Percentiles rank a stretch among this genome's conserved stretches.
Evolutionary conservation across 2,329 filamentous ascomycete genomes (phyloP).

Genomic region (Neophaeococcomyces mojaviensis): DNA sequence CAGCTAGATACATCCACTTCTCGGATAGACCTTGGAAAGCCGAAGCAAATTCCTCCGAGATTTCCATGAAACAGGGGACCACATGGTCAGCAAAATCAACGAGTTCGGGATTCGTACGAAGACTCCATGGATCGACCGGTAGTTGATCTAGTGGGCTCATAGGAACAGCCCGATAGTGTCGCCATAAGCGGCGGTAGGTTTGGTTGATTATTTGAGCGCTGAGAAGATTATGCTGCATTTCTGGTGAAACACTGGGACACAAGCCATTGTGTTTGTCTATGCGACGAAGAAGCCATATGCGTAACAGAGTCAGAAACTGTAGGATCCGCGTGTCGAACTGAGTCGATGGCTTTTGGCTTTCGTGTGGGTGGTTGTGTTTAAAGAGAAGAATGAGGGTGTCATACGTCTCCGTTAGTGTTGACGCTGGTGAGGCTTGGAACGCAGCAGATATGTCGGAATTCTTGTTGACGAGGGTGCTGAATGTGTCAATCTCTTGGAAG

Average conservation of each 20-base stretch:
- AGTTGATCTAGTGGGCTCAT: neutral
- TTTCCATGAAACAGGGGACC: no score
- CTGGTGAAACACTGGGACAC: neutral
- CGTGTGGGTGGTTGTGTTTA: conserved; percentile 11
- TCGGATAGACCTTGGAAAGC: neutral
- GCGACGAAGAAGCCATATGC: conserved; percentile 1
- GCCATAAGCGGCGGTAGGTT: conserved; percentile 1
- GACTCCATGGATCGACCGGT: neutral
- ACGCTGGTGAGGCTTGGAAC: neutral
- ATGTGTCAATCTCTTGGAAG: neutral
- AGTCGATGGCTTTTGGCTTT: conserved; percentile 4
- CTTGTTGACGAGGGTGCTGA: neutral
- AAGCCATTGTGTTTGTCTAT: neutral
- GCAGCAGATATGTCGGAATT: neutral
- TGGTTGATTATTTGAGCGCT: conserved; percentile 3
- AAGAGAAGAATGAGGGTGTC: conserved; percentile 12
- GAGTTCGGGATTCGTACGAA: neutral
- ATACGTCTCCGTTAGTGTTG: conserved; percentile 3
- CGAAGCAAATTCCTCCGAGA: neutral
- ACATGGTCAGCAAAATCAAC: no score
- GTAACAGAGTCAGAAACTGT: conserved; percentile 16
- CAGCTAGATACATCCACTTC: conserved; percentile 1
- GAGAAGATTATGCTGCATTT: neutral
- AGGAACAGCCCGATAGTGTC: neutral
- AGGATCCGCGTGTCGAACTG: conserved; percentile 13